These are phyloP conservation scores for Oryza meridionalis DNA, from an alignment of 176 grass and related monocot genomes.

Conservation along the genomic window DNA sequence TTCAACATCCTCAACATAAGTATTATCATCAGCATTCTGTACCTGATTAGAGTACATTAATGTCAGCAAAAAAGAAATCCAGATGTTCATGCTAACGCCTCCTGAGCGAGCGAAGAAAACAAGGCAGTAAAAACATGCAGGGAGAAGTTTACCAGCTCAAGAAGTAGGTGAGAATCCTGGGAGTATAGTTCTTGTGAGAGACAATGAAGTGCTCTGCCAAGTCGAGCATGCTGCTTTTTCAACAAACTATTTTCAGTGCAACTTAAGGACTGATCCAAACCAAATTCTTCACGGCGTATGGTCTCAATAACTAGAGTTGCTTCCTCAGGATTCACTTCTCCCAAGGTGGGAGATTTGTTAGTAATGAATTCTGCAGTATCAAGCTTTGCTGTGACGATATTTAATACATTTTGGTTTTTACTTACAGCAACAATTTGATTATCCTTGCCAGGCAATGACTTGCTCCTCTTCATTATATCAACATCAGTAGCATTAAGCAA, in stretches of 20 bases:
- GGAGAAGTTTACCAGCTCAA: conserved; percentile 83
- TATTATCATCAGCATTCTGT: conserved; percentile 98
- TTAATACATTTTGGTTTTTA: conserved; percentile 38
- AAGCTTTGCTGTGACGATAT: conserved; percentile 15
- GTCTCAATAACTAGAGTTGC: conserved; percentile 71
- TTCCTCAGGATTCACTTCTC: conserved; percentile 54
- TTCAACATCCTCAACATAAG: conserved; percentile 71
- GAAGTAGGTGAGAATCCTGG: conserved; percentile 95
- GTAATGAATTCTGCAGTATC: conserved; percentile 33
- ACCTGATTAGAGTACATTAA: conserved; percentile 59
- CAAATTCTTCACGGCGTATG: conserved; percentile 94
- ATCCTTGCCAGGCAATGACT: conserved; percentile 35
- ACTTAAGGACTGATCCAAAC: conserved; percentile 68
- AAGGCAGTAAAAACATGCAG: conserved; percentile 17
- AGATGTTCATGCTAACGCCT: conserved; percentile 1
- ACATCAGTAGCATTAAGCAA: conserved; percentile 27
- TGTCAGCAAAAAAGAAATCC: conserved; percentile 29
- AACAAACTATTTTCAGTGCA: conserved; percentile 68
- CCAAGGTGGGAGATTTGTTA: conserved; percentile 29
- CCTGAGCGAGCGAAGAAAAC: conserved; percentile 26
- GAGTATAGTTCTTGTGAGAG: conserved; percentile 97
- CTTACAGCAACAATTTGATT: conserved; percentile 31
- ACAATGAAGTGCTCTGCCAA: conserved; percentile 97
- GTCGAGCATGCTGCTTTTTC: conserved; percentile 92
- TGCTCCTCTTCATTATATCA: conserved; percentile 17